Evolutionary conservation across 768 basidiomycete species (phyloP).

Genomic region (Pholiota molesta): DNA sequence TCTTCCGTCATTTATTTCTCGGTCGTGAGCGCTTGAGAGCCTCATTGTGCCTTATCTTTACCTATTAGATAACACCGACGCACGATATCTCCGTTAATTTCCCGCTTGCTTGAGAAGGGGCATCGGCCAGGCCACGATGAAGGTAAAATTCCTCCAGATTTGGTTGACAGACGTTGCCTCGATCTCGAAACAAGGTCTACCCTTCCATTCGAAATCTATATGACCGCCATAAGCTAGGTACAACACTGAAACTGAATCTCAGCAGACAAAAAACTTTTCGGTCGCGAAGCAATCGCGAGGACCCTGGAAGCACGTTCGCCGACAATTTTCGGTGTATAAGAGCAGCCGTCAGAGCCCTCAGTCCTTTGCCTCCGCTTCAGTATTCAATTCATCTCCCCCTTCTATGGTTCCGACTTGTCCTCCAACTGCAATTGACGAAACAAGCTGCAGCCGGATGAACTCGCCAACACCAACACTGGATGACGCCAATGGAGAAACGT

Average conservation of each 20-base stretch:
- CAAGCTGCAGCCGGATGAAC: too few relatives aligned
- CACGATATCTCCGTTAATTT: slow-evolving; percentile 7
- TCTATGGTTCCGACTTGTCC: background rate
- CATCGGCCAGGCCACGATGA: background rate
- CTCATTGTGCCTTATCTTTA: slow-evolving; percentile 18
- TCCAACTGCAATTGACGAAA: background rate
- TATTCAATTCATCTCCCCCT: background rate
- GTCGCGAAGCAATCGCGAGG: background rate
- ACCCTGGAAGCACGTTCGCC: background rate
- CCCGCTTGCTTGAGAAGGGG: background rate
- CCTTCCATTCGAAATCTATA: background rate
- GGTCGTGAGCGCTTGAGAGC: background rate
- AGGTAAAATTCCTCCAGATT: background rate
- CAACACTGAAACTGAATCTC: background rate
- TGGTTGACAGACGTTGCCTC: background rate
- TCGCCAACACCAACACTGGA: background rate
- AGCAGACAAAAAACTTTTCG: background rate
- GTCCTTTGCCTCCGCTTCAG: background rate
- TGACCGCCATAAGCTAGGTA: background rate
- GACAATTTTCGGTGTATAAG: background rate
- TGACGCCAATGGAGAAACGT: background rate
- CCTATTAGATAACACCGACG: slow-evolving; percentile 10
- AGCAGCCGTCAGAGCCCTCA: background rate
- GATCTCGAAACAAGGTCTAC: background rate
- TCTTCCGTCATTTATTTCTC: background rate